A percentile compares a stretch with the other conserved stretches of the same genome.
Evolutionary conservation across 441 rosid species (phyloP).

Genomic region (Aleurites moluccanus): DNA sequence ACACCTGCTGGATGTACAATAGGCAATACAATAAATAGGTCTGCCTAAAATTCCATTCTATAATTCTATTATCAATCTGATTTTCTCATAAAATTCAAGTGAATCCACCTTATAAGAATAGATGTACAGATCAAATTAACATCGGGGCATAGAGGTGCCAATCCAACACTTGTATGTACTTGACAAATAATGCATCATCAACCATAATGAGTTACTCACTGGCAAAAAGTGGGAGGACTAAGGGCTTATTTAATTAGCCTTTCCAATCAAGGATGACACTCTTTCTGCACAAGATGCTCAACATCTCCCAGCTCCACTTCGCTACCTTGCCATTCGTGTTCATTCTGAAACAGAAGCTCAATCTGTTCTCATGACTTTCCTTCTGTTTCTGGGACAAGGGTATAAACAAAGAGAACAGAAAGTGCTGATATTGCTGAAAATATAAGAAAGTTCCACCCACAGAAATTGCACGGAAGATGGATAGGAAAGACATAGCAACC

Average conservation of each 20-base stretch:
- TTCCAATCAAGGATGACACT: conserved; percentile 11
- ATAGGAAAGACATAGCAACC: conserved; percentile 89
- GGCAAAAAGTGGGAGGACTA: not conserved
- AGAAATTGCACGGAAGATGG: conserved; percentile 58
- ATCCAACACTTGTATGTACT: not conserved
- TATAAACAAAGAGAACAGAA: conserved; percentile 63
- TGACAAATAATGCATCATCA: not conserved
- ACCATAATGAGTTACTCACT: not conserved
- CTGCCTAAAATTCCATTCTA: not conserved
- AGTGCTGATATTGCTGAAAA: conserved; percentile 66
- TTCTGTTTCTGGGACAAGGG: conserved; percentile 72
- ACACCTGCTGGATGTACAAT: no score
- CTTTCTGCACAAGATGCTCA: conserved; percentile 68
- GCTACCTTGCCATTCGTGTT: conserved; percentile 37
- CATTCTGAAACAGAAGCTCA: conserved; percentile 56
- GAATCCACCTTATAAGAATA: not conserved
- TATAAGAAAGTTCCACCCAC: conserved; percentile 65
- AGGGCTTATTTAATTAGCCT: not conserved
- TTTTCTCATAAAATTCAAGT: conserved; percentile 5
- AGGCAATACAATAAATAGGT: not conserved
- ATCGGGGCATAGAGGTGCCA: not conserved
- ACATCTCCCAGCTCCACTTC: conserved; percentile 72
- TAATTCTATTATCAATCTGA: not conserved
- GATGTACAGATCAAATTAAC: conserved; percentile 1
- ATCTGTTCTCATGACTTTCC: conserved; percentile 91